Percentiles rank a stretch among this genome's conserved stretches.
phyloP scores from a whole-genome alignment of 1,284 basidiomycete genomes.

The Pseudozyma pruni region DNA sequence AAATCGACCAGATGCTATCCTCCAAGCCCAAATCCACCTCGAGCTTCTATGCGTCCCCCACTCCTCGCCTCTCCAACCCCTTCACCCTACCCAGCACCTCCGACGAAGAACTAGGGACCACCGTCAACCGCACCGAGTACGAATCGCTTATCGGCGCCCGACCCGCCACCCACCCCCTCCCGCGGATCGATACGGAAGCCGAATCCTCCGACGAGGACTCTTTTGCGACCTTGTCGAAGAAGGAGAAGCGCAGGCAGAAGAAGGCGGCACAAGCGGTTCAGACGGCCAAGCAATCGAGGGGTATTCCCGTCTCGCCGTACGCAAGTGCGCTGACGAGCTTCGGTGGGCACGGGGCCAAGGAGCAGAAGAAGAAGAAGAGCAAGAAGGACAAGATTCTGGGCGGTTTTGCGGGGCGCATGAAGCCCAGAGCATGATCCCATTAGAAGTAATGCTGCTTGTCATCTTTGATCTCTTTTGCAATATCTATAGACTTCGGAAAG shows the following conservation, averaged over 20 bases:
- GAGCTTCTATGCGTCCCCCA: conserved; percentile 35
- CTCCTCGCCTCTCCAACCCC: conserved; percentile 8
- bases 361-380: conserved; percentile 26
- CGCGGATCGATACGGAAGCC: conserved; percentile 11
- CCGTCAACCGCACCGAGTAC: conserved; percentile 38
- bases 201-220: conserved; percentile 15
- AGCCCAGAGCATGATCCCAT: conserved; percentile 10
- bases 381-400: conserved; percentile 13
- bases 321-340: conserved; percentile 20
- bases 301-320: conserved; percentile 31
- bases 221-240: conserved; percentile 20
- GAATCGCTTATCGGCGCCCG: conserved; percentile 34
- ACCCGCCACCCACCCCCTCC: not conserved
- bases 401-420: conserved; percentile 32
- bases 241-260: conserved; percentile 38
- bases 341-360: not conserved
- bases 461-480: no score
- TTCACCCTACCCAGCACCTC: conserved; percentile 14
- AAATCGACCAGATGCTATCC: conserved; percentile 30
- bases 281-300: conserved; percentile 6
- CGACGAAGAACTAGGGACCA: conserved; percentile 37
- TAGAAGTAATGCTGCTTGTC: no score
- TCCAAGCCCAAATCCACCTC: conserved; percentile 38
- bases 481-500: no score
- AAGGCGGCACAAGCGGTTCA: conserved; percentile 25